Base-by-base conservation (phyloP, 2,329 filamentous ascomycete genomes). In the Aspergillus aculeatinus region DNA sequence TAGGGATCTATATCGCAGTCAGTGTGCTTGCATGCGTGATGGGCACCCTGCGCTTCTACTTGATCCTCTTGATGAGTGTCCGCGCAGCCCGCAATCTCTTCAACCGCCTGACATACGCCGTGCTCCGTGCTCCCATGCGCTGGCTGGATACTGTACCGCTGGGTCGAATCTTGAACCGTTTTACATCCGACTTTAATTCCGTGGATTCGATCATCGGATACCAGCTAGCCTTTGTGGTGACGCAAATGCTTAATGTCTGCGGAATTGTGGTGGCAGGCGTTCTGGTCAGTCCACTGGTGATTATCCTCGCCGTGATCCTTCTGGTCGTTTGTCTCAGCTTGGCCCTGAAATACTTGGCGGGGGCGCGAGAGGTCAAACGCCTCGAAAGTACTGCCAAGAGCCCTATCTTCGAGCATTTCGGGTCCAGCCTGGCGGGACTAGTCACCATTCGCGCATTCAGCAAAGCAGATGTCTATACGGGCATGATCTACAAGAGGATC, bases 391-490 rank as follows among this genome's bases (percentile, higher is more conserved):
- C 84, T 3, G 84, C 86, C 58, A 93, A 92, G 74, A 90, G 87
- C 0, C 91, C 91, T 0, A 86, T 94, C 1, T 93, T 92, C 67
- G 90, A 94, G 72, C 87, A 91, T 63, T 93, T 94, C 67, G 88
- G 87, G 11, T 87, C 89, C 1, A 85, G 89, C 0, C 82, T 94
- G 10, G 83, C 85, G 0, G 91, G 91, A 5, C 85, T 95, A 19
- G 81, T 85, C 1, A 93, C 90, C 0, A 91, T 95, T 55, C 85
- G 91, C 12, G 88, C 89, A 0, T 94, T 90, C 65, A 86, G 86
- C 64, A 92, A 91, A 77, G 78, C 81, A 0, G 80, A 85, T 21
- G 81, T 82, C 1, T 94, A 92, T 64, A 79, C 90, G 50, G 80
- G 87, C 11, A 82, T 85, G 58, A 92, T 94, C 87, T 88, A 88